These are phyloP conservation scores for Penicillium lagena DNA, from an alignment of 495 filamentous ascomycete genomes.

Conservation along the genomic window DNA sequence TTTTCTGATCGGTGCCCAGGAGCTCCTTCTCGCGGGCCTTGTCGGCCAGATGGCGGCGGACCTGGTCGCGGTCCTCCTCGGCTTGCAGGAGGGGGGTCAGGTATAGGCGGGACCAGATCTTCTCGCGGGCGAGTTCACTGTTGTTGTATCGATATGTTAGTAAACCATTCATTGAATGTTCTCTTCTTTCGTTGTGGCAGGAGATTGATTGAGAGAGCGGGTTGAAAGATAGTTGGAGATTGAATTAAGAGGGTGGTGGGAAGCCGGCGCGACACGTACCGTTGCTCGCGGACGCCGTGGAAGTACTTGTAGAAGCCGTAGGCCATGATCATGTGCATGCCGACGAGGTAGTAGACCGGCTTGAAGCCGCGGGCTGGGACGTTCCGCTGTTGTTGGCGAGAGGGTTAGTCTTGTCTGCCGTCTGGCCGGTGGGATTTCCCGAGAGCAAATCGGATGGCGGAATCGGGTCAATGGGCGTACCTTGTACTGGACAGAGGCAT, in stretches of 20 bases:
- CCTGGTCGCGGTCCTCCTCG: conserved; percentile 91
- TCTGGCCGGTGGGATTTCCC: no score
- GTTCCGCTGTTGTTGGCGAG: conserved; percentile 60
- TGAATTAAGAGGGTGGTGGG: not conserved
- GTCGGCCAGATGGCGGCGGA: conserved; percentile 76
- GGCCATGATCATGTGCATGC: conserved; percentile 66
- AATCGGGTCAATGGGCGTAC: conserved; percentile 38
- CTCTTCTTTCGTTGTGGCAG: no score
- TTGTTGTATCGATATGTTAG: not conserved
- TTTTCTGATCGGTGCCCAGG: conserved; percentile 67
- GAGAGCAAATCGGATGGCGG: no score
- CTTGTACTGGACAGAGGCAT: conserved; percentile 94
- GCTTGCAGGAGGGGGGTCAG: conserved; percentile 89
- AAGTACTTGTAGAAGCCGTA: conserved; percentile 84
- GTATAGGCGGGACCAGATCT: conserved; percentile 94
- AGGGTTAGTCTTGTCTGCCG: conserved; percentile 5
- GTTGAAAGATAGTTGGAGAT: no score
- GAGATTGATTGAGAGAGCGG: no score
- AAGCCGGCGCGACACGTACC: conserved; percentile 50
- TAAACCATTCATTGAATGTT: no score
- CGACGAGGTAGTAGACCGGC: conserved; percentile 68
- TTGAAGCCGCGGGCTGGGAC: conserved; percentile 88
- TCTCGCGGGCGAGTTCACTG: conserved; percentile 91
- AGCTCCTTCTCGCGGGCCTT: conserved; percentile 85
- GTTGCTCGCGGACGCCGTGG: conserved; percentile 73